phyloP scores from a whole-genome alignment of 2,329 filamentous ascomycete species.

The Daldinia sp. region DNA sequence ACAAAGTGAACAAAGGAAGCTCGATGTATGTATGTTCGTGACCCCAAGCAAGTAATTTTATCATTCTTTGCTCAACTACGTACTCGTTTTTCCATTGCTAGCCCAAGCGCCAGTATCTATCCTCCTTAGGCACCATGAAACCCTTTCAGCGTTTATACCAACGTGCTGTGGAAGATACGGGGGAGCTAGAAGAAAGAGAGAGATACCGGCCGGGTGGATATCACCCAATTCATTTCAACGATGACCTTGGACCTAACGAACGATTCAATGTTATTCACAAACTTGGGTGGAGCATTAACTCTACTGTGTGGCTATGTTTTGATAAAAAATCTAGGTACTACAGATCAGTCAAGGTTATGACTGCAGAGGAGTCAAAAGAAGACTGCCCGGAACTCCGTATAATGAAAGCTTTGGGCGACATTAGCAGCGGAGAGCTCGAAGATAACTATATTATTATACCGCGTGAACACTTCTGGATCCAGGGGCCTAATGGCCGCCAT shows the following conservation, averaged over 20 bases:
- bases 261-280: slow-evolving; percentile 34
- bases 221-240: slow-evolving; percentile 31
- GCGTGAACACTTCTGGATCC: slow-evolving; percentile 32
- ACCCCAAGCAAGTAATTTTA: neutral
- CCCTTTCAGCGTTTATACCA: neutral
- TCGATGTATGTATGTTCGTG: neutral
- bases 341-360: slow-evolving; percentile 28
- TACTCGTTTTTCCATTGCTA: neutral
- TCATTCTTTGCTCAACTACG: neutral
- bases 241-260: slow-evolving; percentile 18
- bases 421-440: slow-evolving; percentile 11
- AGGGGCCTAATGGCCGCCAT: slow-evolving; percentile 34
- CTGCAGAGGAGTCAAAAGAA: slow-evolving; percentile 24
- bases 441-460: slow-evolving; percentile 28
- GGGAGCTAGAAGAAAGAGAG: slow-evolving; percentile 25
- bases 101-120: too few species aligned
- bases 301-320: slow-evolving; percentile 32
- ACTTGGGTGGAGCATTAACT: slow-evolving; percentile 21
- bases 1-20: neutral
- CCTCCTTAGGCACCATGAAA: neutral
- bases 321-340: slow-evolving; percentile 14
- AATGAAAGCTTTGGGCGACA: neutral
- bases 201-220: slow-evolving; percentile 33
- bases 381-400: slow-evolving; percentile 22
- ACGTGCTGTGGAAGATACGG: slow-evolving; percentile 12